Percentiles rank a stretch among this genome's conserved stretches.
Conservation (phyloP, 805 yeast genomes). For the Candida fluviatilis region DNA sequence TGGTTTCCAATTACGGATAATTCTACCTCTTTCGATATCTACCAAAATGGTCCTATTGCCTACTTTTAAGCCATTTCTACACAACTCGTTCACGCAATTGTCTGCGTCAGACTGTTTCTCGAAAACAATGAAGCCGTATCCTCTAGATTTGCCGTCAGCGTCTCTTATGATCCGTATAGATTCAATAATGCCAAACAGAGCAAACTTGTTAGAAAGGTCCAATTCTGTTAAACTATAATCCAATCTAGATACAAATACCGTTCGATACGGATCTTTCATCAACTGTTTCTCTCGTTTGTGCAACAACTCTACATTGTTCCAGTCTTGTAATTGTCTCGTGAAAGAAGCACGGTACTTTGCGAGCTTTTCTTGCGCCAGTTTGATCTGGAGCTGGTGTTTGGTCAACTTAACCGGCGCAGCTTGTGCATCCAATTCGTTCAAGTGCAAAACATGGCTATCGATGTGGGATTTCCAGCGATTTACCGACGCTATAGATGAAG, state of each 20-base stretch:
- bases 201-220: constrained; percentile 61
- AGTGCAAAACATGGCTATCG: constrained; percentile 19
- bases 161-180: constrained; percentile 38
- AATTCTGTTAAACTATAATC: constrained; percentile 61
- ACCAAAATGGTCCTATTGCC: constrained; percentile 58
- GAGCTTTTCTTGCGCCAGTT: constrained; percentile 7
- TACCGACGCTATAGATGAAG: constrained; percentile 45
- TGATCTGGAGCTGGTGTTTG: constrained; percentile 1
- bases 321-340: constrained; percentile 24
- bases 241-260: constrained; percentile 75
- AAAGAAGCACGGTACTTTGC: constrained; percentile 11
- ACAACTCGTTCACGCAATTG: constrained; percentile 56
- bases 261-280: constrained; percentile 63
- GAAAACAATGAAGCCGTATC: constrained; percentile 82
- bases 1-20: constrained; percentile 66
- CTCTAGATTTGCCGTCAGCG: constrained; percentile 51
- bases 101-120: constrained; percentile 55
- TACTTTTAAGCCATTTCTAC: constrained; percentile 38
- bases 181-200: constrained; percentile 68
- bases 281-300: constrained; percentile 23
- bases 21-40: constrained; percentile 68
- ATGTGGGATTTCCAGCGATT: constrained; percentile 24
- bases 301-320: constrained; percentile 30
- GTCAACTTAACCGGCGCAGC: neutral
- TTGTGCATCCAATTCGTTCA: neutral